Base-by-base conservation (phyloP, 1,139 yeast species). In the Blastobotrys buckinghamii region DNA sequence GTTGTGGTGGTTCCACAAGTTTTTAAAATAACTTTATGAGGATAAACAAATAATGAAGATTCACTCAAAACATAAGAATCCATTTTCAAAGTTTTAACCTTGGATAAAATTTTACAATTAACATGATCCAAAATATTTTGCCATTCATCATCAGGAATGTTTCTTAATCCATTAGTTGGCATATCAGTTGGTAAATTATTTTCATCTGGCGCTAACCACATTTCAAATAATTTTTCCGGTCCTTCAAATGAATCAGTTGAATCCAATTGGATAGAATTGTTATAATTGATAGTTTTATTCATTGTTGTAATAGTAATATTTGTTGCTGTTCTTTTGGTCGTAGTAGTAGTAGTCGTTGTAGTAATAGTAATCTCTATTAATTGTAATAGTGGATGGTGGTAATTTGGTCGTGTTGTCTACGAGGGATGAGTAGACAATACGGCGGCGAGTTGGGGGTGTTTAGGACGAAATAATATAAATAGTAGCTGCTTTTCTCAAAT, bases 1-100 rank as follows among this genome's bases (percentile, higher is more conserved):
- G 96, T 83, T 1, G 97, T 88, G 1, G 97, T 92, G 13, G 97
- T 90, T 10, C 98, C 98, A 66, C 98, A 92, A 13, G 98, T 92
- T 68, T 92, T 92, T 62, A 92, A 75, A 50, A 90, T 81, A 56
- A 90, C 61, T 66, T 86, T 89, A 68, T 89, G 92, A 29, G 87
- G 82, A 63, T 82, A 90, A 29, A 92, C 95, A 70, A 92, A 90
- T 63, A 92, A 71, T 17, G 96, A 85, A 40, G 95, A 85, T 68
- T 92, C 98, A 49, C 95, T 83, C 55, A 92, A 74, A 51, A 92
- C 75, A 62, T 86, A 92, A 9, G 97, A 90, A 63, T 89, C 96
- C 73, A 89, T 69, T 38, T 71, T 72, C 13, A 70, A 62, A 2
- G 88, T 76, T 4, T 85, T 78, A 51, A 84, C 82, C 68, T 84